A percentile compares a stretch with the other conserved stretches of the same genome.
phyloP scores from a whole-genome alignment of 306 rosid genomes.

The Mimosa pudica region DNA sequence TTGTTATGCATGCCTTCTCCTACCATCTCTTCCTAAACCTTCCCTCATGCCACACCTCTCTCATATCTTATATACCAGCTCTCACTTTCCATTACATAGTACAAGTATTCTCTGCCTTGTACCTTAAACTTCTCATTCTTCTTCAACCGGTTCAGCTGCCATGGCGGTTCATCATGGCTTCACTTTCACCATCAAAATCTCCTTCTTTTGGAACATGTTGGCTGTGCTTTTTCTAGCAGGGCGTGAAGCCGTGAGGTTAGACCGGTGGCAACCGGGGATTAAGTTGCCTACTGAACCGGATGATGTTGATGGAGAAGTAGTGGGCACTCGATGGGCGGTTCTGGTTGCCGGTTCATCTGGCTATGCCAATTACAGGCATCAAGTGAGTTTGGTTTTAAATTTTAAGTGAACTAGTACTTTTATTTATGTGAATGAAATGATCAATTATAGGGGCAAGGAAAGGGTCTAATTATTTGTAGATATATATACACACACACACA shows the following conservation, averaged over 20 bases:
- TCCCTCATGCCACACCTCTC: neutral
- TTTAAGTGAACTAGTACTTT: neutral
- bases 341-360: slow-evolving; percentile 91
- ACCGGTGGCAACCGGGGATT: slow-evolving; percentile 37
- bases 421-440: neutral
- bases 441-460: neutral
- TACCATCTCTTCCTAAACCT: neutral
- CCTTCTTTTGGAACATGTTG: slow-evolving; percentile 1
- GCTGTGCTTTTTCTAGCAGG: neutral
- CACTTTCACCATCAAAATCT: neutral
- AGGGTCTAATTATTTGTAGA: neutral
- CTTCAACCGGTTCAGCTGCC: neutral
- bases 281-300: slow-evolving; percentile 33
- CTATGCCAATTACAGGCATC: slow-evolving; percentile 89
- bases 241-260: slow-evolving; percentile 24
- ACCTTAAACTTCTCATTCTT: neutral
- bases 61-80: too few species aligned
- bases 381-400: slow-evolving; percentile 41
- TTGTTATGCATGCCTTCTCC: slow-evolving; percentile 9
- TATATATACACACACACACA: too few species aligned
- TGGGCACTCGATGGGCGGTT: slow-evolving; percentile 80
- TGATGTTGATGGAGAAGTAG: slow-evolving; percentile 7
- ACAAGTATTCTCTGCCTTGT: neutral
- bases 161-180: slow-evolving; percentile 12
- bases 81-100: neutral